Base-by-base conservation (phyloP, 2,329 filamentous ascomycete species). In the Pestalotiopsis sp. region DNA sequence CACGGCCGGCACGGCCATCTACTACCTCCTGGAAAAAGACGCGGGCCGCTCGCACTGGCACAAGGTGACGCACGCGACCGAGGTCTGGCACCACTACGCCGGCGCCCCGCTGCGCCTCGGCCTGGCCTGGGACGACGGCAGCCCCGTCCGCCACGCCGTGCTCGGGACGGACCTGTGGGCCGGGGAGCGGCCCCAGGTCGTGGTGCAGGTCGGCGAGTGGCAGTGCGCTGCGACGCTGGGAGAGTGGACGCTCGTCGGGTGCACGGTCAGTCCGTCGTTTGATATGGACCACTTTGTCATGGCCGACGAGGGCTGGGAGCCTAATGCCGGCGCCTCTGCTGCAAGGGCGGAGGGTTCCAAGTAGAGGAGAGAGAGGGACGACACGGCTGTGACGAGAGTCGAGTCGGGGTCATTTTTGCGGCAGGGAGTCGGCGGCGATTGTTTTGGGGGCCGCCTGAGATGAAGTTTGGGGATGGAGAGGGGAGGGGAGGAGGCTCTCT, bases 71-170 rank as follows among this genome's bases (percentile, higher is more conserved):
- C 83, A 86, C 67, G 82, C 82, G 2, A 82, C 77, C 49, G 84
- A 87, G 73, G 75, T 85, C 17, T 87, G 85, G 85, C 85, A 87
- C 74, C 82, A 84, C 77, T 87, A 87, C 67, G 84, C 84, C 9
- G 85, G 85, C 6, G 84, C 84, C 5, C 85, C 85, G 4, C 72
- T 87, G 39, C 78, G 72, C 20, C 76, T 86, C 1, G 82, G 79
- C 2, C 78, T 87, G 0, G 82, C 83, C 1, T 75, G 67, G 56
- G 76, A 86, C 67, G 81, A 87, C 66, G 83, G 83, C 2, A 75
- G 70, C 71, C 78, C 75, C 62, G 77, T 78, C 70, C 76, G 79
- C 4, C 72, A 81, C 62, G 71, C 75, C 4, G 73, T 80, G 11
- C 78, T 86, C 1, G 84, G 84, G 2, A 73, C 75, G 4, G 79